These are phyloP conservation scores for Rhododendron ovatum DNA, from an alignment of 148 eudicot genomes.

Conservation along the genomic window DNA sequence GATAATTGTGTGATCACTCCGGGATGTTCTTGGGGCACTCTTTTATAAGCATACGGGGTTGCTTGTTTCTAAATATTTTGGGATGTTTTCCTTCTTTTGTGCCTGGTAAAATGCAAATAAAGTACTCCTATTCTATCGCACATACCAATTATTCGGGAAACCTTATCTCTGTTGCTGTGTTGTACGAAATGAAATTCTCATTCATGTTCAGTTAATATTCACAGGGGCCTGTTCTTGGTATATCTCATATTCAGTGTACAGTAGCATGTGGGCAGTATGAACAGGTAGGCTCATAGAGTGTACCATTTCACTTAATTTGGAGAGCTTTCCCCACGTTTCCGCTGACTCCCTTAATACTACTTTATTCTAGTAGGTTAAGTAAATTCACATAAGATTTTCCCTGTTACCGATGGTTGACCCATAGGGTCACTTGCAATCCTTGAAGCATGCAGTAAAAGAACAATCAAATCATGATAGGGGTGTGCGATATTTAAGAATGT, in stretches of 20 bases:
- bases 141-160: neutral
- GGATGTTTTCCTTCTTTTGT: neutral
- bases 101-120: neutral
- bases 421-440: neutral
- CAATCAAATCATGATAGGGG: neutral
- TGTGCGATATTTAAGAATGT: neutral
- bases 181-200: neutral
- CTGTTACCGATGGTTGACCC: neutral
- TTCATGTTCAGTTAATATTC: neutral
- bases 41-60: neutral
- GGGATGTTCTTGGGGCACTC: neutral
- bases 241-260: neutral
- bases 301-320: neutral
- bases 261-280: neutral
- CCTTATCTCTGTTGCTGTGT: neutral
- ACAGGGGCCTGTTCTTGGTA: neutral
- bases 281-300: neutral
- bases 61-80: neutral
- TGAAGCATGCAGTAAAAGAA: neutral
- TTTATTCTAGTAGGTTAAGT: neutral
- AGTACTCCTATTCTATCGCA: neutral
- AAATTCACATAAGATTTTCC: neutral
- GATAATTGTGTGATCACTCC: neutral
- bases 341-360: neutral
- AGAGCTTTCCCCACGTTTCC: neutral